A percentile compares a stretch with the other conserved stretches of the same genome.
Evolutionary conservation across 345 rosid species (phyloP).

Genomic region (Ceriops tagal): DNA sequence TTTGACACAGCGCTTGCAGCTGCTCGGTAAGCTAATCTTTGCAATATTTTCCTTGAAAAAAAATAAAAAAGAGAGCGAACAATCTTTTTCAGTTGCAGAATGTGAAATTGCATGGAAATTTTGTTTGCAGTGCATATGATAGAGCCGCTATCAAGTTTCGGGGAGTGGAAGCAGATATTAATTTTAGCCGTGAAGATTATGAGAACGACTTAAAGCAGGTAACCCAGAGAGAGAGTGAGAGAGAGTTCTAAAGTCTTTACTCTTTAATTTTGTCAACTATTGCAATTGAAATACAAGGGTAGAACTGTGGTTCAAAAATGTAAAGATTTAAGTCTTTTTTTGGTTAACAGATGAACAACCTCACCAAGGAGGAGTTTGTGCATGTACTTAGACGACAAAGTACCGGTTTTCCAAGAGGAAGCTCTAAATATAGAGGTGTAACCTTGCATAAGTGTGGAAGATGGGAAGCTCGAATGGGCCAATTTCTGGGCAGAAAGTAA

Average conservation of each 20-base stretch:
- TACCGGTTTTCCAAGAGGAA: conserved; percentile 93
- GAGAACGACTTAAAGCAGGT: conserved; percentile 93
- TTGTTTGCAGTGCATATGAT: conserved; percentile 75
- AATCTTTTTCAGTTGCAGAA: not conserved
- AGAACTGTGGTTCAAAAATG: conserved; percentile 14
- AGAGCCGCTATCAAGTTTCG: conserved; percentile 96
- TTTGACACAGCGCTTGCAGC: conserved; percentile 99
- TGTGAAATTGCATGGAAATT: not conserved
- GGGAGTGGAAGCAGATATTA: conserved; percentile 92
- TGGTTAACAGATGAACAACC: conserved; percentile 67
- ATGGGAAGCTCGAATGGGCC: conserved; percentile 99
- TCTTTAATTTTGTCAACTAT: conserved; percentile 31
- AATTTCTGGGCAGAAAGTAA: conserved; percentile 89
- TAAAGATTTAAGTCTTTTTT: conserved; percentile 12
- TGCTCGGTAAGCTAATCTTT: conserved; percentile 59
- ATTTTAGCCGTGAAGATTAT: conserved; percentile 78
- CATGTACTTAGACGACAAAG: conserved; percentile 95
- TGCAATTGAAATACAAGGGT: conserved; percentile 12
- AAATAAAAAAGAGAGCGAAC: too few relatives aligned
- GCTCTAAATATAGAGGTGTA: conserved; percentile 95
- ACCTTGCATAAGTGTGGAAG: conserved; percentile 97
- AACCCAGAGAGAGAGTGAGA: not conserved
- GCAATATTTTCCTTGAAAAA: not conserved
- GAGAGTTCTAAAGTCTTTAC: not conserved
- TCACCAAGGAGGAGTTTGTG: conserved; percentile 91